phyloP scores from a whole-genome alignment of 2,329 filamentous ascomycete species.

The Stenocarpella maydis region DNA sequence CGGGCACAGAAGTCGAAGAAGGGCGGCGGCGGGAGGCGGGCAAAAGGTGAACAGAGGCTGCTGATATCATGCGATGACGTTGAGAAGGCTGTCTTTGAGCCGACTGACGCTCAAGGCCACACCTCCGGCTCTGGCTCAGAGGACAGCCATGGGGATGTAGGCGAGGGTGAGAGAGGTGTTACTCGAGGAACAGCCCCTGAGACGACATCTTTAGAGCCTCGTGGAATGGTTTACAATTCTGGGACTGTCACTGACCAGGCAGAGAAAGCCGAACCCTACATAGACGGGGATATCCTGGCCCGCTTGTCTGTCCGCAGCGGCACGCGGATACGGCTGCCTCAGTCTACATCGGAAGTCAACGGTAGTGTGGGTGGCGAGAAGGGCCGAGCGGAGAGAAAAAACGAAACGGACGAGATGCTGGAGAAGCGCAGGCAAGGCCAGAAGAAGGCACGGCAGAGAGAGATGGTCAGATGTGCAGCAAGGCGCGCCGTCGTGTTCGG shows the following conservation, averaged over 20 bases:
- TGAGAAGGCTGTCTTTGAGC: conserved; percentile 59
- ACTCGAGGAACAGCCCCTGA: not conserved
- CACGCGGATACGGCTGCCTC: conserved; percentile 47
- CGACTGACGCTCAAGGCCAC: conserved; percentile 50
- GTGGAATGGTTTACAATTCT: not conserved
- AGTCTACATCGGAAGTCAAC: conserved; percentile 58
- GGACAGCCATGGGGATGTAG: conserved; percentile 45
- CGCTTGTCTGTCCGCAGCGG: conserved; percentile 49
- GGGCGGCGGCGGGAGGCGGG: conserved; percentile 44
- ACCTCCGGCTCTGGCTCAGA: conserved; percentile 47
- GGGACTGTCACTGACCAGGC: conserved; percentile 11
- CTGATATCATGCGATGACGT: conserved; percentile 59
- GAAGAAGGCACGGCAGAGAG: conserved; percentile 53
- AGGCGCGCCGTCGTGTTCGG: conserved; percentile 67
- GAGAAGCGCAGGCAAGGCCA: conserved; percentile 59
- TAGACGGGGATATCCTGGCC: conserved; percentile 40
- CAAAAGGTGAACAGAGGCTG: conserved; percentile 60
- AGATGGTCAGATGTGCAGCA: conserved; percentile 70
- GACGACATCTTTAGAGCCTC: not conserved
- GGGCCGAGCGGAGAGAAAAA: conserved; percentile 58
- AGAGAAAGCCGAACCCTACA: not conserved
- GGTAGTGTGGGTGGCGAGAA: conserved; percentile 65
- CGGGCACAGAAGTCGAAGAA: conserved; percentile 27
- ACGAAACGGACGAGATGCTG: conserved; percentile 60
- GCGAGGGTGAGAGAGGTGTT: conserved; percentile 32